Evolutionary conservation across 129 eudicot genomes (phyloP).

Genomic region (Erigeron canadensis): DNA sequence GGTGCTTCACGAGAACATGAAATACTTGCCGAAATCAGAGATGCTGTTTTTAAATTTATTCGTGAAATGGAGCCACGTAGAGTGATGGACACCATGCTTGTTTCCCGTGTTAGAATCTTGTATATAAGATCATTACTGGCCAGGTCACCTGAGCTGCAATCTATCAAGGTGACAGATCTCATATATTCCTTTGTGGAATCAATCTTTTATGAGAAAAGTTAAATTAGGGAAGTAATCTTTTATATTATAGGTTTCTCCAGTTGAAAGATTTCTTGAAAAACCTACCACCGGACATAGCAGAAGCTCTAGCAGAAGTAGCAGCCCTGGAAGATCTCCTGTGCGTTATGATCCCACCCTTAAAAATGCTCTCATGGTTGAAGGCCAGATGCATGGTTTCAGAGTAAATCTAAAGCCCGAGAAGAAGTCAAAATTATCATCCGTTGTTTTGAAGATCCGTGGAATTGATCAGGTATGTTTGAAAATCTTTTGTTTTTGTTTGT

Average conservation of each 20-base stretch:
- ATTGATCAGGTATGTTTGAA: slow-evolving; percentile 77
- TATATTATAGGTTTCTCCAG: slow-evolving; percentile 69
- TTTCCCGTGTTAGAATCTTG: slow-evolving; percentile 94
- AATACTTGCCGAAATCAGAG: slow-evolving; percentile 97
- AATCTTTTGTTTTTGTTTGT: neutral
- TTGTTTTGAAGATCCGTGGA: slow-evolving; percentile 93
- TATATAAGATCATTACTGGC: slow-evolving; percentile 94
- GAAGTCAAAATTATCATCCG: slow-evolving; percentile 92
- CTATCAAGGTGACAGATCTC: slow-evolving; percentile 62
- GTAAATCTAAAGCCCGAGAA: slow-evolving; percentile 89
- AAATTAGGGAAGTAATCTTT: slow-evolving; percentile 20
- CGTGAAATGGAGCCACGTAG: slow-evolving; percentile 97
- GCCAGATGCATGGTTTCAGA: slow-evolving; percentile 69
- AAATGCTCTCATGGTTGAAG: slow-evolving; percentile 60
- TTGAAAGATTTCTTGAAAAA: slow-evolving; percentile 87
- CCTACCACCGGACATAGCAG: slow-evolving; percentile 75
- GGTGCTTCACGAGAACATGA: slow-evolving; percentile 99
- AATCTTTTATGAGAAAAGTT: neutral
- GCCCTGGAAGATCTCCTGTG: slow-evolving; percentile 93
- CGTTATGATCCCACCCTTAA: slow-evolving; percentile 62
- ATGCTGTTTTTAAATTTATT: slow-evolving; percentile 86
- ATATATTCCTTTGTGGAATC: neutral
- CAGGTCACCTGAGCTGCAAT: slow-evolving; percentile 92
- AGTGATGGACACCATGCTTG: slow-evolving; percentile 99
- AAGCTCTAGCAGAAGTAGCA: slow-evolving; percentile 94